Percentiles rank a stretch among this genome's conserved stretches.
Evolutionary conservation across 371 early-diverging fungal species (phyloP).

Genomic region (Dichotomocladium elegans): DNA sequence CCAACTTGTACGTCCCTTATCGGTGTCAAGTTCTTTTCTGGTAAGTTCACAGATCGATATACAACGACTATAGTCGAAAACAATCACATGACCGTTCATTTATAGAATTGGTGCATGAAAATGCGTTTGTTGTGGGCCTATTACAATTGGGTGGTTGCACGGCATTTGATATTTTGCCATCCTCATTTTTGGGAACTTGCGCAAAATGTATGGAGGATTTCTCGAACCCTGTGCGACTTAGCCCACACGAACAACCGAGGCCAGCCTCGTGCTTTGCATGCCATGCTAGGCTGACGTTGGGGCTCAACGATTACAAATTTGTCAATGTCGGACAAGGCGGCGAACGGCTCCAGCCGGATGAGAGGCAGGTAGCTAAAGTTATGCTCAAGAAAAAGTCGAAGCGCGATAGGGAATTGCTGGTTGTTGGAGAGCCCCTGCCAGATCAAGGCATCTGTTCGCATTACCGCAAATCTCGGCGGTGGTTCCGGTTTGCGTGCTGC

Average conservation of each 20-base stretch:
- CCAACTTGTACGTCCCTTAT: constrained; percentile 61
- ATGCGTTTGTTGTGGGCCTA: constrained; percentile 59
- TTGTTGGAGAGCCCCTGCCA: constrained; percentile 73
- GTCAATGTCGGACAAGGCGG: constrained; percentile 45
- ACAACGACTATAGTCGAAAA: too few species aligned
- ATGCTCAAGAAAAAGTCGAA: constrained; percentile 41
- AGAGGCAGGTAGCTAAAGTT: constrained; percentile 19
- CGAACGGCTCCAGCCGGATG: constrained; percentile 27
- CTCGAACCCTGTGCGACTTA: constrained; percentile 17
- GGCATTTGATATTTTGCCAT: constrained; percentile 66
- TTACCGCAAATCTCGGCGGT: constrained; percentile 89
- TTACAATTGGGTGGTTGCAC: constrained; percentile 69
- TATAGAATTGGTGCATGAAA: constrained; percentile 55
- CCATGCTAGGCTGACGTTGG: constrained; percentile 42
- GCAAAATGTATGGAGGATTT: constrained; percentile 40
- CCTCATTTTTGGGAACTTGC: constrained; percentile 64
- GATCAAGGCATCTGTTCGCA: constrained; percentile 89
- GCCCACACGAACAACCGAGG: constrained; percentile 29
- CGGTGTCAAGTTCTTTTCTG: constrained; percentile 44
- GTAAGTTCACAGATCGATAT: too few species aligned
- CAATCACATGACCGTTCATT: too few species aligned
- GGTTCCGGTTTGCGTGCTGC: constrained; percentile 96
- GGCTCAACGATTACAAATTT: constrained; percentile 46
- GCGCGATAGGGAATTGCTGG: constrained; percentile 38
- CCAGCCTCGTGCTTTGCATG: constrained; percentile 54